Evolutionary conservation across 306 rosid species (phyloP).

Genomic region (Quillaja saponaria): DNA sequence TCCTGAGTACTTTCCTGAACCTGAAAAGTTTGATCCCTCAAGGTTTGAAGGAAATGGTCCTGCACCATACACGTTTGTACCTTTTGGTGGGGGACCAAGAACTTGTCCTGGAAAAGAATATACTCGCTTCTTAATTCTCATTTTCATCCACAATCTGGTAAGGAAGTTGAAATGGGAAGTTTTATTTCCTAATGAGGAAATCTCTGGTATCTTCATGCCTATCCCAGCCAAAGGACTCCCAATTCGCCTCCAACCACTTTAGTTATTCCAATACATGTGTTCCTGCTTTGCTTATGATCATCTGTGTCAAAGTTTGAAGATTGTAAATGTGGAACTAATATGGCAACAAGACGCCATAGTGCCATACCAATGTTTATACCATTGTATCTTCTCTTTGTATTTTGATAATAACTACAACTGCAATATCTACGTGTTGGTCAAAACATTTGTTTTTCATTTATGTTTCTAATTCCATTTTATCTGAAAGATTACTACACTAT

Average conservation of each 20-base stretch:
- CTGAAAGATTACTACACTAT: no score
- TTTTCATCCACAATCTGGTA: slow-evolving; percentile 39
- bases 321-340: no score
- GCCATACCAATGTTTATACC: no score
- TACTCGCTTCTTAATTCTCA: slow-evolving; percentile 28
- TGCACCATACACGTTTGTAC: slow-evolving; percentile 36
- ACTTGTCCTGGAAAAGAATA: slow-evolving; percentile 42
- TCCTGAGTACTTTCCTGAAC: slow-evolving; percentile 27
- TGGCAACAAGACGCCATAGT: no score
- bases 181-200: slow-evolving; percentile 28
- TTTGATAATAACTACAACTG: no score
- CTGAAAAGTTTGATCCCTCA: slow-evolving; percentile 46
- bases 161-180: slow-evolving; percentile 42
- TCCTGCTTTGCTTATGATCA: no score
- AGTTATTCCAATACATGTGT: no score
- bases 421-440: no score
- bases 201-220: slow-evolving; percentile 15
- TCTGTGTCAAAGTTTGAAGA: no score
- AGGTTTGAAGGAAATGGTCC: slow-evolving; percentile 40
- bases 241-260: slow-evolving; percentile 24
- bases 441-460: no score
- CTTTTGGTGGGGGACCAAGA: slow-evolving; percentile 45
- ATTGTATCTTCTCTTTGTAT: no score
- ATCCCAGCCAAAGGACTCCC: slow-evolving; percentile 35
- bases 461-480: no score